A percentile compares a stretch with the other conserved stretches of the same genome.
These are phyloP conservation scores for Neofusicoccum parvum DNA, from an alignment of 2,329 filamentous ascomycete species.

Conservation along the genomic window DNA sequence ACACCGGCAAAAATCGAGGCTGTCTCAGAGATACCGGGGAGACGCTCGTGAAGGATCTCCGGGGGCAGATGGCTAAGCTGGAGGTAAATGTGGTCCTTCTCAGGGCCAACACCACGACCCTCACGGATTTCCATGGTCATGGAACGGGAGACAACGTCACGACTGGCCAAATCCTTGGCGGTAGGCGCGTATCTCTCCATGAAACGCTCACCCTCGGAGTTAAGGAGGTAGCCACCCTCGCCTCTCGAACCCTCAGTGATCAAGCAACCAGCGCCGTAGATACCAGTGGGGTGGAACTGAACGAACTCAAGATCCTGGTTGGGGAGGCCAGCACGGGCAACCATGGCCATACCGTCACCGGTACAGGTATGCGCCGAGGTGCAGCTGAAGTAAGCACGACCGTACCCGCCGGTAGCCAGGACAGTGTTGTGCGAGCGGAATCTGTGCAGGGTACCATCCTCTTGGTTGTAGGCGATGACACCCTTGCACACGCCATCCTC, in stretches of 20 bases:
- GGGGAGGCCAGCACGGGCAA: constrained; percentile 92
- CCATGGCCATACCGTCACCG: constrained; percentile 99
- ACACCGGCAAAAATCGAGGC: constrained; percentile 96
- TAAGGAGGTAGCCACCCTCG: constrained; percentile 96
- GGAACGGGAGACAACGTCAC: constrained; percentile 94
- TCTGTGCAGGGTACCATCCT: constrained; percentile 95
- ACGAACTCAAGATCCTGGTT: constrained; percentile 99
- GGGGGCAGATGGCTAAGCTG: constrained; percentile 94
- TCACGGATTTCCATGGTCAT: constrained; percentile 99
- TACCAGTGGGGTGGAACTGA: constrained; percentile 98
- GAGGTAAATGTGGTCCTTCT: constrained; percentile 98
- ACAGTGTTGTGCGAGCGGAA: constrained; percentile 98
- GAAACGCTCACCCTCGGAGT: constrained; percentile 97
- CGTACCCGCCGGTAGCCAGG: constrained; percentile 94
- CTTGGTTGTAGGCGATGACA: constrained; percentile 97
- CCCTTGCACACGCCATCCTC: constrained; percentile 95
- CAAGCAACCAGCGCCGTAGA: constrained; percentile 96
- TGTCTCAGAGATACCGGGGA: constrained; percentile 98
- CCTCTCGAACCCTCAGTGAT: constrained; percentile 98
- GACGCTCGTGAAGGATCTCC: constrained; percentile 90
- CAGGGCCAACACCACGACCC: constrained; percentile 91
- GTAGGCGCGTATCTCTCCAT: constrained; percentile 99
- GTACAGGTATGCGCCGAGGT: constrained; percentile 98
- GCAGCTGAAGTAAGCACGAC: constrained; percentile 96
- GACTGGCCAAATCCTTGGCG: constrained; percentile 94